Evolutionary conservation across 176 grass and related monocot species (phyloP).

Genomic region (Bothriochloa decipiens): DNA sequence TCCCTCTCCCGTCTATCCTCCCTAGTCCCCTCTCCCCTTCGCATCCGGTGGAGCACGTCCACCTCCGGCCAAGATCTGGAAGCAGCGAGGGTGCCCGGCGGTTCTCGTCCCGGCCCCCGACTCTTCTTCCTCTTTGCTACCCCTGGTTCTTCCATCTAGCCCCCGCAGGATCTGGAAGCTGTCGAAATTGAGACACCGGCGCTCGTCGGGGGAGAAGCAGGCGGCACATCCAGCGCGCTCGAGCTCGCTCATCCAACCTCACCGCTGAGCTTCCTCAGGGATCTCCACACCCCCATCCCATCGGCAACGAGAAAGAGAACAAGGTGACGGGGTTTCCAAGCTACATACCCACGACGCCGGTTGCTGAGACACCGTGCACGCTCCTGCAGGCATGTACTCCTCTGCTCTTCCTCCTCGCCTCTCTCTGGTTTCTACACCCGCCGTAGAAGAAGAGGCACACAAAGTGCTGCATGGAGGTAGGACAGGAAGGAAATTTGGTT

Average conservation of each 20-base stretch:
- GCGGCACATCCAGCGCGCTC: background rate
- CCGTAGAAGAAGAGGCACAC: background rate
- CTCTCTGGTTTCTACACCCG: background rate
- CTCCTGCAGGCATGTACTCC: background rate
- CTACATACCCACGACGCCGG: background rate
- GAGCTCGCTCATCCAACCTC: background rate
- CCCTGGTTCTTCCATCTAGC: background rate
- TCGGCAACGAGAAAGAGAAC: background rate
- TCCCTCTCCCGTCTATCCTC: background rate
- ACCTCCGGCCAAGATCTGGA: conserved; percentile 17
- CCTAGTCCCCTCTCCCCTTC: background rate
- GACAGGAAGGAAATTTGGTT: background rate
- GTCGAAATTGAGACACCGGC: background rate
- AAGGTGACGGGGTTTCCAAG: background rate
- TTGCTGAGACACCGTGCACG: background rate
- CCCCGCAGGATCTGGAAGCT: background rate
- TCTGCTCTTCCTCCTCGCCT: background rate
- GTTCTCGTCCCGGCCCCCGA: background rate
- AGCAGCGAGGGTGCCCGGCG: background rate
- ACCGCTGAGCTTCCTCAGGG: background rate
- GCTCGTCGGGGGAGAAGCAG: conserved; percentile 1
- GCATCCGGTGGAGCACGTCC: background rate
- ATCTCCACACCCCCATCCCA: background rate
- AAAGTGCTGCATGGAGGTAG: background rate
- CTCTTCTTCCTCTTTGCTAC: background rate